Evolutionary conservation across 805 yeast genomes (phyloP).

Genomic region (Lachancea sp.): DNA sequence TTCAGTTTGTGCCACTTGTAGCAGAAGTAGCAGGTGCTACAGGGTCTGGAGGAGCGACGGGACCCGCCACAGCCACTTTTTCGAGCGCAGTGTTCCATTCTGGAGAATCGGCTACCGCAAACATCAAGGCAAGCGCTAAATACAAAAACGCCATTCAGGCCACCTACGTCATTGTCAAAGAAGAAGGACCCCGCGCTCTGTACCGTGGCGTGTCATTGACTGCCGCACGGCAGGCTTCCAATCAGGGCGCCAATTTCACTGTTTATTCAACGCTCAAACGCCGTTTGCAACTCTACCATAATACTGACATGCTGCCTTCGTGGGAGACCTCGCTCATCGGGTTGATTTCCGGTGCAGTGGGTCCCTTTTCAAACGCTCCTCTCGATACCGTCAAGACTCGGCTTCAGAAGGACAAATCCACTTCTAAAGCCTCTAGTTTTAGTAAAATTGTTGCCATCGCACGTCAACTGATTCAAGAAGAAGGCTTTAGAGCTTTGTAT

Average conservation of each 20-base stretch:
- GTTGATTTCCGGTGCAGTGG: conserved; percentile 89
- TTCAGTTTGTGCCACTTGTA: conserved; percentile 30
- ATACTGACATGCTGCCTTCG: conserved; percentile 60
- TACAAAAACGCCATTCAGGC: conserved; percentile 93
- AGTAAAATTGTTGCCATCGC: conserved; percentile 78
- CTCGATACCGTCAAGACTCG: conserved; percentile 95
- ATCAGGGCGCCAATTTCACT: conserved; percentile 97
- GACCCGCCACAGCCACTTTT: conserved; percentile 4
- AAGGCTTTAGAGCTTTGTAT: conserved; percentile 83
- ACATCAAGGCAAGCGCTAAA: conserved; percentile 49
- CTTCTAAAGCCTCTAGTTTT: conserved; percentile 61
- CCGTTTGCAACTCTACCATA: conserved; percentile 55
- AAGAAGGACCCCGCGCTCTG: conserved; percentile 83
- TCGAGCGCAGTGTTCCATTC: conserved; percentile 1
- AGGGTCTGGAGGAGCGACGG: conserved; percentile 6
- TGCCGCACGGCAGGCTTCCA: conserved; percentile 96
- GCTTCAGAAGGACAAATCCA: conserved; percentile 82
- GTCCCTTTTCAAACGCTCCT: conserved; percentile 97
- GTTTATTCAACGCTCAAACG: conserved; percentile 83
- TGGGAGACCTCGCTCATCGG: conserved; percentile 95
- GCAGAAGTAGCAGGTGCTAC: conserved; percentile 10
- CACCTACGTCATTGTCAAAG: conserved; percentile 70
- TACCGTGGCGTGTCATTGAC: conserved; percentile 94
- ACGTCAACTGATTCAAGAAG: conserved; percentile 73
- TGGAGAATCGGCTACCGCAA: conserved; percentile 6